Evolutionary conservation across 208 protist species (phyloP).

Genomic region (Leishmania arabica): DNA sequence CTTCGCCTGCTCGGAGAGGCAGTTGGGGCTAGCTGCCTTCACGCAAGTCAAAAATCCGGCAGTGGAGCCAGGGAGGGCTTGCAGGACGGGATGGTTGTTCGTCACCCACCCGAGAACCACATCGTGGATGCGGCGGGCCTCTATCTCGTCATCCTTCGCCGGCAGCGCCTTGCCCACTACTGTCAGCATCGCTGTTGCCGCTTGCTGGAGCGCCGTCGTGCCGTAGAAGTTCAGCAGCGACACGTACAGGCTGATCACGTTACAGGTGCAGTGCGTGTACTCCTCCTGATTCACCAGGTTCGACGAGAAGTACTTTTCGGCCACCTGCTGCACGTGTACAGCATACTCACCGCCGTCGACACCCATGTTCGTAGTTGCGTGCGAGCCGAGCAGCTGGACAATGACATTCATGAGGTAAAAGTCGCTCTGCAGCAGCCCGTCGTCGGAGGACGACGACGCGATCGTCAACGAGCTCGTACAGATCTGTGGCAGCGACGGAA

Average conservation of each 20-base stretch:
- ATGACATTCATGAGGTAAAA: slow-evolving; percentile 82
- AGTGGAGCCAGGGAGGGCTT: slow-evolving; percentile 20
- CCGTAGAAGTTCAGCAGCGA: slow-evolving; percentile 61
- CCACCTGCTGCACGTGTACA: slow-evolving; percentile 37
- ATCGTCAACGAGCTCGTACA: slow-evolving; percentile 52
- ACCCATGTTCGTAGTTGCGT: slow-evolving; percentile 25
- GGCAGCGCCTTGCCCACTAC: slow-evolving; percentile 58
- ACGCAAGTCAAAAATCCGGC: slow-evolving; percentile 47
- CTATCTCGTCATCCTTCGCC: slow-evolving; percentile 68
- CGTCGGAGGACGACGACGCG: slow-evolving; percentile 46
- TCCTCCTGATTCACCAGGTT: slow-evolving; percentile 33
- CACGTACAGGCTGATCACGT: slow-evolving; percentile 66
- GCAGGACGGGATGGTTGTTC: slow-evolving; percentile 49
- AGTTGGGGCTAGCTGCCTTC: slow-evolving; percentile 36
- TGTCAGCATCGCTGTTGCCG: slow-evolving; percentile 37
- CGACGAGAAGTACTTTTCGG: slow-evolving; percentile 45
- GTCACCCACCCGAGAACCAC: slow-evolving; percentile 66
- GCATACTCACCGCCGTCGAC: slow-evolving; percentile 53
- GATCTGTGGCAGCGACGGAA: slow-evolving; percentile 51
- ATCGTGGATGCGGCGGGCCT: slow-evolving; percentile 78
- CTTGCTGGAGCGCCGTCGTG: slow-evolving; percentile 21
- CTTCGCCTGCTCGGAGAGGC: slow-evolving; percentile 57
- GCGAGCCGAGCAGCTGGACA: slow-evolving; percentile 53
- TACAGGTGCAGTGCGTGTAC: slow-evolving; percentile 65
- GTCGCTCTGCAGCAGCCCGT: slow-evolving; percentile 61